phyloP scores from a whole-genome alignment of 2,329 filamentous ascomycete species.

The Epichloe scottii region DNA sequence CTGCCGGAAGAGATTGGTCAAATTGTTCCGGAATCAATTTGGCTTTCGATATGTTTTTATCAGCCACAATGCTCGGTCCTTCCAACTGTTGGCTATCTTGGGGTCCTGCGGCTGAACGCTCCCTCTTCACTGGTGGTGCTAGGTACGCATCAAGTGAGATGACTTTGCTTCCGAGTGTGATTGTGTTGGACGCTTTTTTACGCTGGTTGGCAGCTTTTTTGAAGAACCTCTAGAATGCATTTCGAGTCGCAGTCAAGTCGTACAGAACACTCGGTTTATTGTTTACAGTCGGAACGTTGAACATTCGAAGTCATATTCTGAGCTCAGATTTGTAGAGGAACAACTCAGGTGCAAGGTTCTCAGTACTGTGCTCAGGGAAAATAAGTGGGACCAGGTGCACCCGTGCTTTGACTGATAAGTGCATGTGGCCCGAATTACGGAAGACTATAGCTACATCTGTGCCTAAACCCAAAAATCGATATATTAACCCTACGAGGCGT shows the following conservation, averaged over 20 bases:
- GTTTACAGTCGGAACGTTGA: neutral
- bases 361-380: too few species aligned
- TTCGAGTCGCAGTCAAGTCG: neutral
- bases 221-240: constrained; percentile 2
- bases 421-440: too few species aligned
- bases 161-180: constrained; percentile 35
- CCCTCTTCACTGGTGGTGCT: constrained; percentile 15
- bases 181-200: constrained; percentile 23
- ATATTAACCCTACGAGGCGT: too few species aligned
- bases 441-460: too few species aligned
- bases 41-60: neutral
- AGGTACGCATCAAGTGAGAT: constrained; percentile 40
- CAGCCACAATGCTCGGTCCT: neutral
- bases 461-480: too few species aligned
- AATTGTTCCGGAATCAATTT: neutral
- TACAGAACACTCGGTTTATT: neutral
- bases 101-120: neutral
- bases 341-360: too few species aligned
- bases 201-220: constrained; percentile 24
- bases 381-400: too few species aligned
- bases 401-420: too few species aligned
- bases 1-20: neutral
- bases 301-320: neutral
- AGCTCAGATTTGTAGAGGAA: too few species aligned
- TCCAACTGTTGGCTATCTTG: neutral